Evolutionary conservation across 352 stramenopile genomes (phyloP), one percentile per base, ranked within the genome.

Genomic region (Phytophthora hybrid): DNA sequence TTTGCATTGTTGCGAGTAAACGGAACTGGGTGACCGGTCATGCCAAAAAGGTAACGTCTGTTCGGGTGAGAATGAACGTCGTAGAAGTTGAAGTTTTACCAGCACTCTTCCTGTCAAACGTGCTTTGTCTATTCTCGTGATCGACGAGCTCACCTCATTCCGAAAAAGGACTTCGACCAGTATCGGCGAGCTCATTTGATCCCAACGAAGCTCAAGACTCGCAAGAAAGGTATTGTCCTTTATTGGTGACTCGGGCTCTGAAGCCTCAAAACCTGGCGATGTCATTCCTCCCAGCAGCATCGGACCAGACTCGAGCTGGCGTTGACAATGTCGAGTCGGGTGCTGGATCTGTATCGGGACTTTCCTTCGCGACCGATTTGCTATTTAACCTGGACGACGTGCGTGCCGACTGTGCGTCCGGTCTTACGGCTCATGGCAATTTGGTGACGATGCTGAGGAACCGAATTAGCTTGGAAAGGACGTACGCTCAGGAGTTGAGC

Each of bases 381-480:
- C 81, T 96, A 56, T 96, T 94, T 64, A 90, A 90, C 54, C 54
- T 94, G 21, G 85, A 94, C 18, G 84, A 90, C 1, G 89, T 96
- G 4, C 80, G 79, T 31, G 70, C 68, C 8, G 68, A 80, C 29
- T 92, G 85, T 58, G 76, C 49, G 3, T 46, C 69, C 9, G 82
- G 85, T 5, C 75, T 94, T n/a, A 34, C 78, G 21, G 83, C 84
- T 7, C 88, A 95, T 47, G 66, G 59, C 13, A 88, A 82, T 54
- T 74, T 94, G 31, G 61, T 96, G 49, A 66, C 76, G 46, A 75
- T 96, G 74, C 78, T 96, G 19, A 90, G 89, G 63, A 86, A 76
- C 55, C 89, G 89, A 64, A 81, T 96, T 16, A 78, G 76, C 21
- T 73, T 96, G 46, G 89, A 96, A 76, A 81, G 79, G 29, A 84